Evolutionary conservation across 2,329 filamentous ascomycete species (phyloP), one percentile per base, ranked within the genome.

Genomic region (Talaromyces amestolkiae): DNA sequence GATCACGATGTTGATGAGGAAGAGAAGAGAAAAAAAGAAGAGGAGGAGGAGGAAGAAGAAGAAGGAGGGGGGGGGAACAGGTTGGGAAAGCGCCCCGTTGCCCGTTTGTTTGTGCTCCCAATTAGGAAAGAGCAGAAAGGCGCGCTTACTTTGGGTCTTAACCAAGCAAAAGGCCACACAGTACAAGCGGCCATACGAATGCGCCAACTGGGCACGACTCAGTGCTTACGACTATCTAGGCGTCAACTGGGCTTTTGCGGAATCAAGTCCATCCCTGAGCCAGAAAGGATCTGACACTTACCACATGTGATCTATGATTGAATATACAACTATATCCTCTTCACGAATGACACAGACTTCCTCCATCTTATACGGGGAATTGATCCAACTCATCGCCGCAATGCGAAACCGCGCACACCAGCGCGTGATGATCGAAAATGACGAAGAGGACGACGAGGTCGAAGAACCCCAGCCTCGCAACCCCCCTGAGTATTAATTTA

Each of bases 121-220:
- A 47, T 7, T 47, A 47, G 58, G 58, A 45, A 60, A 60, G 39
- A 60, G 58, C 24, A 60, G n/a, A n/a, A n/a, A n/a, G n/a, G n/a
- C n/a, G n/a, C n/a, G n/a, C n/a, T n/a, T n/a, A n/a, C n/a, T n/a
- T n/a, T n/a, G n/a, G n/a, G n/a, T n/a, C n/a, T n/a, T n/a, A n/a
- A n/a, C n/a, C n/a, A n/a, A n/a, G n/a, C n/a, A n/a, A n/a, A n/a
- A n/a, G n/a, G n/a, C n/a, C n/a, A n/a, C n/a, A n/a, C n/a, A n/a
- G n/a, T n/a, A n/a, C n/a, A n/a, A n/a, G n/a, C n/a, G n/a, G n/a
- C n/a, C n/a, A n/a, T n/a, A n/a, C n/a, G n/a, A n/a, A n/a, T n/a
- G n/a, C n/a, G n/a, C n/a, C n/a, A n/a, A n/a, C n/a, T n/a, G n/a
- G n/a, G n/a, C n/a, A n/a, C n/a, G n/a, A n/a, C n/a, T n/a, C n/a